Evolutionary conservation across 169 alveolate species (phyloP).

Genomic region (Cyclospora cayetanensis): DNA sequence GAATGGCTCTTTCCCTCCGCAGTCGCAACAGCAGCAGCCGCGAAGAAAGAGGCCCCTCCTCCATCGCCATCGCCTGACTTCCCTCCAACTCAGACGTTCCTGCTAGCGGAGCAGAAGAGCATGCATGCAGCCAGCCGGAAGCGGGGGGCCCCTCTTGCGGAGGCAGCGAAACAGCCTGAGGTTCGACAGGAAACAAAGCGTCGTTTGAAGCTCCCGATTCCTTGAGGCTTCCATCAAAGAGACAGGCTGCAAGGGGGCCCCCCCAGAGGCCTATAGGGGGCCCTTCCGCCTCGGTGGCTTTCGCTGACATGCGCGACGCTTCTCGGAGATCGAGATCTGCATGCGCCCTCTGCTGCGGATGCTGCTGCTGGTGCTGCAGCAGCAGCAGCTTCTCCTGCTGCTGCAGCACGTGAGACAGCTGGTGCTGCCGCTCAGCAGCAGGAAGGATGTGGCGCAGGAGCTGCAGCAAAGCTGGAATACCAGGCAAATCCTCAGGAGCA

Average conservation of each 20-base stretch:
- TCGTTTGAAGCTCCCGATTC: neutral
- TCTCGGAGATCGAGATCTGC: neutral
- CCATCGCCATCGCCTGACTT: too few species aligned
- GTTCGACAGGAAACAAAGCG: neutral
- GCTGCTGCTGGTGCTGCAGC: neutral
- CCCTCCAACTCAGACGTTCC: too few species aligned
- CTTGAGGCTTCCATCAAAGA: neutral
- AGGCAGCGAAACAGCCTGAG: neutral
- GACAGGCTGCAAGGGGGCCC: neutral
- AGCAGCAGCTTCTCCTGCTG: constrained; percentile 48
- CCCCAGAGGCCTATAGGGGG: neutral
- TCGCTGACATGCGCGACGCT: neutral
- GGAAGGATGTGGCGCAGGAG: constrained; percentile 16
- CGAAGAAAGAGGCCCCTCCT: neutral
- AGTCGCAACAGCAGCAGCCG: constrained; percentile 15
- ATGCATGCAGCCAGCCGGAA: constrained; percentile 20
- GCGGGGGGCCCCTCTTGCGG: constrained; percentile 22
- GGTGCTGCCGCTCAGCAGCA: constrained; percentile 43
- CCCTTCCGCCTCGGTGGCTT: neutral
- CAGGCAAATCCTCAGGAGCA: neutral
- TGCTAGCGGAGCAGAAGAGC: too few species aligned
- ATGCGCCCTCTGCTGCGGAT: neutral
- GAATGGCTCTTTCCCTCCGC: neutral
- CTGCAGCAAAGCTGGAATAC: constrained; percentile 33
- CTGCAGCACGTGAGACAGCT: constrained; percentile 31